Conservation (phyloP, 306 rosid genomes). For the Castanea crenata region DNA sequence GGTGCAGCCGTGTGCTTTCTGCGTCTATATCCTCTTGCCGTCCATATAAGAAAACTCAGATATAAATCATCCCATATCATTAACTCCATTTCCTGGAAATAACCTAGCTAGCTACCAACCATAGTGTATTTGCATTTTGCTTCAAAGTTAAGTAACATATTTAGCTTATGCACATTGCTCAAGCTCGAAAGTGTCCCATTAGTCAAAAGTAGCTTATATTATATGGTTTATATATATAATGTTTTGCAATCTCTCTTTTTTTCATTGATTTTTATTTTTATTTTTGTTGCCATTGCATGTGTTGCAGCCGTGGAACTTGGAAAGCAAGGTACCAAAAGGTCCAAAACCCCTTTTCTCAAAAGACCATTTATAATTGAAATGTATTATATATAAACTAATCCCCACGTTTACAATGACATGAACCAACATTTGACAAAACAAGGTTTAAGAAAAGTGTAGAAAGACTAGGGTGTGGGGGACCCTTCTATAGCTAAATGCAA, state of each 20-base stretch:
- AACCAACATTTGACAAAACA: neutral
- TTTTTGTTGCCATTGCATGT: constrained; percentile 1
- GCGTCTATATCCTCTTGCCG: neutral
- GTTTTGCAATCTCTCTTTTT: neutral
- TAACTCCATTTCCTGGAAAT: neutral
- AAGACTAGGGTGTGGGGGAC: neutral
- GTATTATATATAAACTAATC: neutral
- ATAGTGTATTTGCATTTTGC: neutral
- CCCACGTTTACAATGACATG: constrained; percentile 8
- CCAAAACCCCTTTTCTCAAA: neutral
- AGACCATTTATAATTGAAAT: too few relatives aligned
- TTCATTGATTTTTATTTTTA: neutral
- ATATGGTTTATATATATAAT: neutral
- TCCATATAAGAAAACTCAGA: neutral
- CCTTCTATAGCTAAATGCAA: neutral
- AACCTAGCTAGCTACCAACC: neutral
- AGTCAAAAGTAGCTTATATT: neutral
- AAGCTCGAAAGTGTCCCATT: neutral
- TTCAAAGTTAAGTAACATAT: neutral
- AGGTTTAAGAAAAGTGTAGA: neutral
- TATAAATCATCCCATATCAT: neutral
- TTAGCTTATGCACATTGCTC: neutral
- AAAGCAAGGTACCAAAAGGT: neutral
- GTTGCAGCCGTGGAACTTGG: neutral
- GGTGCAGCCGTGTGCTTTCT: neutral